phyloP scores from a whole-genome alignment of 2,329 filamentous ascomycete species.

The Fusarium poae region DNA sequence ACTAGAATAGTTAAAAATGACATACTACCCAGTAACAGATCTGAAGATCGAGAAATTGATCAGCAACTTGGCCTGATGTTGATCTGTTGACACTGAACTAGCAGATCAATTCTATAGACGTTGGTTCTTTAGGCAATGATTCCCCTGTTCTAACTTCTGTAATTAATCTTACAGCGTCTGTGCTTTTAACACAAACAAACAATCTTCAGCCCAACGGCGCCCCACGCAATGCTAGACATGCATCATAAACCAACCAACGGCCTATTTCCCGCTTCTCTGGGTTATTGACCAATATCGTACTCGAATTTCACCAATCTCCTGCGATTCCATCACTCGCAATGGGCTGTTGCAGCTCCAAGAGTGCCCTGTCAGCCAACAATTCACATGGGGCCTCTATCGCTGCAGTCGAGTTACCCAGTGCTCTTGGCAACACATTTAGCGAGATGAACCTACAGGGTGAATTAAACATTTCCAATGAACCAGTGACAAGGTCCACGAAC shows the following conservation, averaged over 20 bases:
- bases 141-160: neutral
- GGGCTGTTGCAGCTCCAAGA: slow-evolving; percentile 33
- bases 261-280: neutral
- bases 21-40: slow-evolving; percentile 7
- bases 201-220: slow-evolving; percentile 1
- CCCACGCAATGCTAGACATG: neutral
- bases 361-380: slow-evolving; percentile 27
- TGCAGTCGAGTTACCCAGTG: slow-evolving; percentile 21
- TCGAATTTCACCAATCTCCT: neutral
- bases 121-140: neutral
- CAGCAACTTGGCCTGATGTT: slow-evolving; percentile 1
- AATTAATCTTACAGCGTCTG: neutral
- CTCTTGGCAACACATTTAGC: slow-evolving; percentile 21
- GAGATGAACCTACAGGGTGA: slow-evolving; percentile 29
- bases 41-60: slow-evolving; percentile 20
- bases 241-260: neutral
- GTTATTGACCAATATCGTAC: neutral
- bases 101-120: slow-evolving; percentile 12
- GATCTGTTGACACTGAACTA: neutral
- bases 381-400: slow-evolving; percentile 27
- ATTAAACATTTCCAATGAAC: neutral
- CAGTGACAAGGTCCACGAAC: neutral
- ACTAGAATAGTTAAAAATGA: neutral
- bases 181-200: slow-evolving; percentile 1
- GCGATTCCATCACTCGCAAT: neutral